Conservation (phyloP, 2,329 filamentous ascomycete genomes). For the Aquanectria penicillioides region DNA sequence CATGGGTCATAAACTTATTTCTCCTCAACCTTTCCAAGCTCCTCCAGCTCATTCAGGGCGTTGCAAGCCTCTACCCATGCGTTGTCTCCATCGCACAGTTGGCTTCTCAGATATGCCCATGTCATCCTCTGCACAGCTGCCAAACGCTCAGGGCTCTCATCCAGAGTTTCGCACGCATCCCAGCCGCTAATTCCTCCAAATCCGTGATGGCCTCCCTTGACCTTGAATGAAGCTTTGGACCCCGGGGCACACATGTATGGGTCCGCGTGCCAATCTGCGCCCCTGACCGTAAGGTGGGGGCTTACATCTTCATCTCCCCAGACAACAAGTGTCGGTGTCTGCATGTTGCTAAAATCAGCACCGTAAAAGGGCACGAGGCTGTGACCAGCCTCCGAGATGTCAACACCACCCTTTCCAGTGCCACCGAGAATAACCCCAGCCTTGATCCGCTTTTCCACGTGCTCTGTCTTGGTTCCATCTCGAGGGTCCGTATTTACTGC, state of each 20-base stretch:
- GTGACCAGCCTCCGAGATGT: slow-evolving; percentile 22
- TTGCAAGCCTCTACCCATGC: slow-evolving; percentile 33
- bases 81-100: slow-evolving; percentile 30
- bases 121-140: slow-evolving; percentile 35
- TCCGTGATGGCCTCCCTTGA: slow-evolving; percentile 37
- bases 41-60: slow-evolving; percentile 18
- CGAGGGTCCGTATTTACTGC: slow-evolving; percentile 36
- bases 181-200: slow-evolving; percentile 42
- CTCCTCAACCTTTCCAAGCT: slow-evolving; percentile 33
- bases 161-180: slow-evolving; percentile 38
- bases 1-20: slow-evolving; percentile 2
- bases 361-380: slow-evolving; percentile 33
- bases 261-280: slow-evolving; percentile 39
- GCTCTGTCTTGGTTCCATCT: slow-evolving; percentile 22
- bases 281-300: slow-evolving; percentile 34
- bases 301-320: slow-evolving; percentile 38
- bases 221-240: slow-evolving; percentile 31
- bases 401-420: slow-evolving; percentile 25
- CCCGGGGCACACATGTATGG: slow-evolving; percentile 30
- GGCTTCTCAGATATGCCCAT: slow-evolving; percentile 37
- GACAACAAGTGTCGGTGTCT: slow-evolving; percentile 31
- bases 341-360: slow-evolving; percentile 34
- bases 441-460: slow-evolving; percentile 35
- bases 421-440: slow-evolving; percentile 39
- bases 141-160: slow-evolving; percentile 38